These are phyloP conservation scores for Candida gorgasii DNA, from an alignment of 805 yeast species.

Conservation along the genomic window DNA sequence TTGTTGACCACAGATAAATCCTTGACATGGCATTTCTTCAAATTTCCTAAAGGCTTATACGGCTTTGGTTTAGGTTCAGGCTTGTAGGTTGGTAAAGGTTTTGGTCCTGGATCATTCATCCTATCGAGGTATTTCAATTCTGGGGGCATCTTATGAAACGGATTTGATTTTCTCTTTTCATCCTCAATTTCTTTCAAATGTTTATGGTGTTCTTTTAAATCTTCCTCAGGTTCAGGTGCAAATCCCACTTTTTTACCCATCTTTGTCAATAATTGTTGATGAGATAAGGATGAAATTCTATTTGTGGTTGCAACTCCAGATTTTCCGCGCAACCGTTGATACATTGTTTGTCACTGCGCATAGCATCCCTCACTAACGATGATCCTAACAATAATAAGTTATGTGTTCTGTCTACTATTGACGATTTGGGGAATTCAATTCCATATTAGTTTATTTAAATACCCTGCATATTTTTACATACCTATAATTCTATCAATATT, in stretches of 20 bases:
- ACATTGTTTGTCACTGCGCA: background rate
- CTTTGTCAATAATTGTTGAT: background rate
- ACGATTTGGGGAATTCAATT: conserved; percentile 30
- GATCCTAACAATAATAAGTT: conserved; percentile 32
- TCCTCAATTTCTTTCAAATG: conserved; percentile 27
- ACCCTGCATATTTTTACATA: conserved; percentile 42
- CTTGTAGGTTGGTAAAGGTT: conserved; percentile 10
- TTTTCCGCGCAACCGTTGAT: conserved; percentile 1
- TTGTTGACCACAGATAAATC: conserved; percentile 47
- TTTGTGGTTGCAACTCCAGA: conserved; percentile 7
- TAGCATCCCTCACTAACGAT: conserved; percentile 11
- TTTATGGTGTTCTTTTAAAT: conserved; percentile 35
- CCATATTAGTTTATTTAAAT: conserved; percentile 35
- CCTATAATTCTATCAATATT: conserved; percentile 61
- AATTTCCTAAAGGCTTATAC: conserved; percentile 39
- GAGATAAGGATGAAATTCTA: background rate
- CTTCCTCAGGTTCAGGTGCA: conserved; percentile 39
- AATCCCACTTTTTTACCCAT: conserved; percentile 37
- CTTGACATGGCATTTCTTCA: conserved; percentile 51
- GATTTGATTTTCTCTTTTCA: conserved; percentile 27
- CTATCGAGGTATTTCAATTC: conserved; percentile 38
- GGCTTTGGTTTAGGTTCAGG: conserved; percentile 3
- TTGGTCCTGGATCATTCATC: conserved; percentile 15
- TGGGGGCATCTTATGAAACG: conserved; percentile 43
- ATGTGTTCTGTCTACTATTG: conserved; percentile 26